A percentile compares a stretch with the other conserved stretches of the same genome.
These are phyloP conservation scores for Suillus discolor DNA, from an alignment of 768 basidiomycete species.

Conservation along the genomic window DNA sequence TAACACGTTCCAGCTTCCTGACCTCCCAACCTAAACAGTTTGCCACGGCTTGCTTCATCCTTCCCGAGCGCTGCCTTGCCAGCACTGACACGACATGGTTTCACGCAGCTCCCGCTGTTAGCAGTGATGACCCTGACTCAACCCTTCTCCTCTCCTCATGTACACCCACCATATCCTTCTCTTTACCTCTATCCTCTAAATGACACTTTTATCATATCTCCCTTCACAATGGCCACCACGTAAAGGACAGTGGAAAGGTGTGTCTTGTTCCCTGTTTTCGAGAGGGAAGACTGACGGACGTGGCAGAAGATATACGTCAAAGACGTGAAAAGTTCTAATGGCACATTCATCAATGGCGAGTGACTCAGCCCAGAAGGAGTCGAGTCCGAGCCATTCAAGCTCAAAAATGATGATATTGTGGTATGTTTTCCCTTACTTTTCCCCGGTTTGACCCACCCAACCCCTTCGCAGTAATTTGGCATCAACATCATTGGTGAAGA, in stretches of 20 bases:
- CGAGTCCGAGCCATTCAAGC: slow-evolving; percentile 91
- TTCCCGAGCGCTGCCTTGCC: too few species aligned
- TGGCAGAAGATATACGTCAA: slow-evolving; percentile 86
- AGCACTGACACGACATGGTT: too few species aligned
- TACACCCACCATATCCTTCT: slow-evolving; percentile 36
- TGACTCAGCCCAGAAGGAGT: slow-evolving; percentile 86
- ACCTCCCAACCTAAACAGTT: too few species aligned
- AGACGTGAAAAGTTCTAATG: slow-evolving; percentile 97
- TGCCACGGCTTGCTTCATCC: too few species aligned
- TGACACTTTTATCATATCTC: slow-evolving; percentile 90
- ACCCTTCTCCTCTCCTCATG: slow-evolving; percentile 33
- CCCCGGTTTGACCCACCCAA: slow-evolving; percentile 12
- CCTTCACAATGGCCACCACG: slow-evolving; percentile 63
- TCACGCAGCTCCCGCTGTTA: slow-evolving; percentile 2
- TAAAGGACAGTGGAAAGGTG: slow-evolving; percentile 86
- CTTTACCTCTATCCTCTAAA: slow-evolving; percentile 89
- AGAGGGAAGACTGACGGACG: slow-evolving; percentile 15
- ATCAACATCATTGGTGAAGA: slow-evolving; percentile 99
- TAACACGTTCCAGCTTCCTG: too few species aligned
- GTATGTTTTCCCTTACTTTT: slow-evolving; percentile 50
- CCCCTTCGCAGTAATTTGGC: slow-evolving; percentile 81
- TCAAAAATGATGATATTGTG: slow-evolving; percentile 94
- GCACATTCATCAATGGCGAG: slow-evolving; percentile 97
- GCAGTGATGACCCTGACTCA: slow-evolving; percentile 34
- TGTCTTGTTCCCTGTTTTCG: slow-evolving; percentile 18